phyloP scores from a whole-genome alignment of 208 protist species.

The Porcisia deanei region DNA sequence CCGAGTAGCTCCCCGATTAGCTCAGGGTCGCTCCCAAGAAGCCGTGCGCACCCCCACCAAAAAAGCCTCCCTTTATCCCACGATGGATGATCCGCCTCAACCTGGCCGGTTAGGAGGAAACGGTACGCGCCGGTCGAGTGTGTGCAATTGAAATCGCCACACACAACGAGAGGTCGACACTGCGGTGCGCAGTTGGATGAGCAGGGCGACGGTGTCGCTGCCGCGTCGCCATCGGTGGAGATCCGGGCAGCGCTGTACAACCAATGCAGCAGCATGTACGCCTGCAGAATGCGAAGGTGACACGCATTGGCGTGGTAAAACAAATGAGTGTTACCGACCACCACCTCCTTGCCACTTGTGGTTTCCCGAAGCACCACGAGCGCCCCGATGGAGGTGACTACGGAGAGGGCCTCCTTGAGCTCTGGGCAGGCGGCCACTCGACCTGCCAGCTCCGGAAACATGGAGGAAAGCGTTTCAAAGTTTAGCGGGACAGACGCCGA shows the following conservation, averaged over 20 bases:
- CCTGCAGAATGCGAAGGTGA: slow-evolving; percentile 91
- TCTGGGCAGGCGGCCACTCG: slow-evolving; percentile 45
- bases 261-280: slow-evolving; percentile 61
- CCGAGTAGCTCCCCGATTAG: slow-evolving; percentile 35
- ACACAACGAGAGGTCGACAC: slow-evolving; percentile 57
- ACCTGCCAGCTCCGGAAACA: slow-evolving; percentile 45
- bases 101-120: slow-evolving; percentile 76
- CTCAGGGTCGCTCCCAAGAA: slow-evolving; percentile 62
- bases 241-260: slow-evolving; percentile 18
- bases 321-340: slow-evolving; percentile 91
- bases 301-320: slow-evolving; percentile 92
- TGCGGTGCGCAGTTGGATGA: neutral
- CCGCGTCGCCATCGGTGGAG: neutral
- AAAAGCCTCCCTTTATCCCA: slow-evolving; percentile 89
- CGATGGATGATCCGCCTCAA: slow-evolving; percentile 62
- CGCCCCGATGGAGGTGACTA: slow-evolving; percentile 63
- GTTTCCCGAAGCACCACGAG: slow-evolving; percentile 47
- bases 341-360: slow-evolving; percentile 44
- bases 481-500: slow-evolving; percentile 56
- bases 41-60: slow-evolving; percentile 80
- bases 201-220: neutral
- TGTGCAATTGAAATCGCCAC: slow-evolving; percentile 91
- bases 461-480: slow-evolving; percentile 43
- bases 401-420: slow-evolving; percentile 61
- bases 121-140: slow-evolving; percentile 77